Percentiles rank a stretch among this genome's conserved stretches.
phyloP scores from a whole-genome alignment of 2,329 filamentous ascomycete species.

The Drechslerella dactyloides region DNA sequence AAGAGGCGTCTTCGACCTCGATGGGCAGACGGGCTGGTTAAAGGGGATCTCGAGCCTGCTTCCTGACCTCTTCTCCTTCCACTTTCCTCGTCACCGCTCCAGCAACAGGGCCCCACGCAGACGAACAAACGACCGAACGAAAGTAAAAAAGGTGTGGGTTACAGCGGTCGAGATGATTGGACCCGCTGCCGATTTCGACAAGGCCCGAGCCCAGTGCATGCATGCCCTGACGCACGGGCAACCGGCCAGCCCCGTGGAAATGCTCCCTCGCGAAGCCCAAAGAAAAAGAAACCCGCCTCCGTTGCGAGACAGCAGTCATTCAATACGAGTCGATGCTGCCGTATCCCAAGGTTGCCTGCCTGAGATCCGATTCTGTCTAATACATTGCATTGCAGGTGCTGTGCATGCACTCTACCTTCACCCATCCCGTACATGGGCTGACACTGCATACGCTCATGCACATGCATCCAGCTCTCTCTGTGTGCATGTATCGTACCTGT shows the following conservation, averaged over 20 bases:
- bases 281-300: neutral
- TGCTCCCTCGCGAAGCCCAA: neutral
- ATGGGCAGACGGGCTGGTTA: conserved; percentile 32
- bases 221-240: conserved; percentile 32
- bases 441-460: no score
- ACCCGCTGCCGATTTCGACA: conserved; percentile 41
- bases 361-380: no score
- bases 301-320: neutral
- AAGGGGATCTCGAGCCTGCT: conserved; percentile 22
- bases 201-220: conserved; percentile 4
- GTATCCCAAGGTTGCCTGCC: no score
- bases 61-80: conserved; percentile 1
- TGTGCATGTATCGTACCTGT: no score
- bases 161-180: conserved; percentile 30
- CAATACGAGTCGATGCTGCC: no score
- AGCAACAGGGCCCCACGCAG: conserved; percentile 32
- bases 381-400: no score
- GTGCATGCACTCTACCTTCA: no score
- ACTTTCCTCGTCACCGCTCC: neutral
- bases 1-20: neutral
- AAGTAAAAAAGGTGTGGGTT: conserved; percentile 30
- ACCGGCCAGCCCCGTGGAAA: conserved; percentile 32
- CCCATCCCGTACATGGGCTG: no score
- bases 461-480: no score
- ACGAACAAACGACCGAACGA: conserved; percentile 2